Conservation (phyloP, 495 filamentous ascomycete genomes). For the Penicillium angulare region DNA sequence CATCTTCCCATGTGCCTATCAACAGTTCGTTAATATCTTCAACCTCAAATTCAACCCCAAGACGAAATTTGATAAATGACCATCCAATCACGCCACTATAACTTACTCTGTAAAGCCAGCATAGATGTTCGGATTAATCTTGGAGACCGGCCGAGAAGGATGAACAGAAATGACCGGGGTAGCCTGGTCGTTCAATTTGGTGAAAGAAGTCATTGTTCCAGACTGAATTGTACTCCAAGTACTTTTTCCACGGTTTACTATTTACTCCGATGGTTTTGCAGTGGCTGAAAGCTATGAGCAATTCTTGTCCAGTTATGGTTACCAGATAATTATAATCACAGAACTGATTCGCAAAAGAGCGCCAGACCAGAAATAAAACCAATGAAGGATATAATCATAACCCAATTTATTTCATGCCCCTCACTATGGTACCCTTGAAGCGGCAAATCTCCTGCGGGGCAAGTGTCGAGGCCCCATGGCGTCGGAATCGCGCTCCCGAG, state of each 20-base stretch:
- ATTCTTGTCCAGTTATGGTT: not conserved
- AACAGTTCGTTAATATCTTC: not conserved
- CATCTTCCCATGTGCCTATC: slow-evolving; percentile 76
- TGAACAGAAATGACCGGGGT: slow-evolving; percentile 61
- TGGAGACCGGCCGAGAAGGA: slow-evolving; percentile 56
- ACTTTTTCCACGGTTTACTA: not conserved
- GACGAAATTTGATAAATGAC: not conserved
- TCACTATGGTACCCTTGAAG: slow-evolving; percentile 5
- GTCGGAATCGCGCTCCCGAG: not conserved
- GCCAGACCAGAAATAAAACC: not conserved
- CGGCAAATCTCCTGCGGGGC: slow-evolving; percentile 32
- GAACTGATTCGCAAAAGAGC: not conserved
- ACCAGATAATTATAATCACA: slow-evolving; percentile 1
- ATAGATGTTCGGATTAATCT: slow-evolving; percentile 73
- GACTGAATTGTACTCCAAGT: not conserved
- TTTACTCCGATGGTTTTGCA: not conserved
- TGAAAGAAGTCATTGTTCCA: slow-evolving; percentile 64
- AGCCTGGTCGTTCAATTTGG: slow-evolving; percentile 56
- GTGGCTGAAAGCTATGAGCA: slow-evolving; percentile 10
- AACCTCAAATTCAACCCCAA: not conserved
- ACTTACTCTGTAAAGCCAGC: slow-evolving; percentile 72
- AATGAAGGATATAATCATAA: not conserved
- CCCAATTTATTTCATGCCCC: slow-evolving; percentile 2
- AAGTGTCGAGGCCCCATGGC: not conserved
- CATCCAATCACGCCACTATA: too few species aligned